Conservation (phyloP, 2,329 filamentous ascomycete species). For the Clarireedia monteithiana region DNA sequence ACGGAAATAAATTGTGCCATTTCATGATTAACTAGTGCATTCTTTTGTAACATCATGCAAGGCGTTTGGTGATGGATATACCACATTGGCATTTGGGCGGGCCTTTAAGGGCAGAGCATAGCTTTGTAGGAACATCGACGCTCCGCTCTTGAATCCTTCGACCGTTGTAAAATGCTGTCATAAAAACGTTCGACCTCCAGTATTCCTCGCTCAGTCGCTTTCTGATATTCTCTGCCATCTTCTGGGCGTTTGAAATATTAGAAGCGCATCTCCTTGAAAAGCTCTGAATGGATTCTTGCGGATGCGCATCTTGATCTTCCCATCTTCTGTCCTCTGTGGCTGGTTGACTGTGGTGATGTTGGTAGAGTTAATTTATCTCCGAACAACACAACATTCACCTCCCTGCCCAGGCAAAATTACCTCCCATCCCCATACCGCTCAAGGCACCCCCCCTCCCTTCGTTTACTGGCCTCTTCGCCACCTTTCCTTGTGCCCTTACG, state of each 20-base stretch:
- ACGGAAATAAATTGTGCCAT: conserved; percentile 8
- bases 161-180: too few relatives aligned
- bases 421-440: conserved; percentile 33
- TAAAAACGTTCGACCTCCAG: too few relatives aligned
- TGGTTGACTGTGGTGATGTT: neutral
- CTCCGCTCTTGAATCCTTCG: neutral
- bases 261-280: too few relatives aligned
- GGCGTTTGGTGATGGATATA: conserved; percentile 5
- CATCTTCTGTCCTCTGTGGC: too few relatives aligned
- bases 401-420: conserved; percentile 29
- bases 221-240: too few relatives aligned
- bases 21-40: neutral
- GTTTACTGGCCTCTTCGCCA: conserved; percentile 73
- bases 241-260: too few relatives aligned
- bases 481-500: conserved; percentile 68
- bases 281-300: too few relatives aligned
- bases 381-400: conserved; percentile 17
- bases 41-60: conserved; percentile 4
- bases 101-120: neutral
- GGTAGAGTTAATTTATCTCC: neutral
- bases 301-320: too few relatives aligned
- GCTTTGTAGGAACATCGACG: neutral
- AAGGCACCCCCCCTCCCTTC: conserved; percentile 45
- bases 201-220: too few relatives aligned
- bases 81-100: neutral